Evolutionary conservation across 164 flowering plant species (phyloP), one percentile per base, ranked within the genome.

Genomic region (Annona cherimola): DNA sequence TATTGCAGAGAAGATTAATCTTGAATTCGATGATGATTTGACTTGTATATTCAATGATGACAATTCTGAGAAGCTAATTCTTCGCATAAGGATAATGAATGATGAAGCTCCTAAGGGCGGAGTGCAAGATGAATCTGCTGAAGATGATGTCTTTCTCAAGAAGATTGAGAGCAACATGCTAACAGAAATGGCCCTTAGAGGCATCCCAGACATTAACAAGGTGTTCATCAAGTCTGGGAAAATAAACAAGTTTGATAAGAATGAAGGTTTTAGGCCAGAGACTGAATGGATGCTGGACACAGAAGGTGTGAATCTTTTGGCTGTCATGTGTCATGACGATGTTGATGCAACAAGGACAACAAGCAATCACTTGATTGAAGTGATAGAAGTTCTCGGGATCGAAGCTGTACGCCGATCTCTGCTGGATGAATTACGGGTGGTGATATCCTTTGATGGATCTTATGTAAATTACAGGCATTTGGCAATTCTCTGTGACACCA

Each of bases 221-320:
- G 99, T 94, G 64, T 94, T 94, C 71, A 94, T 94, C 63, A 94
- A 92, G 78, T 76, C 84, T 19, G 83, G 83, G 16, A 94, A 92
- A 74, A 76, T 83, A 2, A 88, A 88, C 76, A 89, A 80, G 77
- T 94, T 92, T 77, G 96, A 89, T 69, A 94, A 89, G 66, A 79
- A 73, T 72, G 94, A 89, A 26, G 99, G 97, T 12, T 94, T 92
- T 69, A 87, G 86, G 79, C 83, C 99, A 1, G 88, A 85, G 62
- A 73, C 67, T 73, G 99, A 94, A 80, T 94, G 99, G 99, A 92
- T 94, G 99, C 86, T 94, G 71, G 99, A 94, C 76, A 94, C 99
- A 18, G 97, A 94, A 78, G 99, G 97, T 73, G 97, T 90, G 74
- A 94, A 94, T 81, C 92, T 94, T 50, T 85, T 92, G 61, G 99